phyloP scores from a whole-genome alignment of 202 grass and related monocot species.

The Bolboschoenoplectus hybrid region DNA sequence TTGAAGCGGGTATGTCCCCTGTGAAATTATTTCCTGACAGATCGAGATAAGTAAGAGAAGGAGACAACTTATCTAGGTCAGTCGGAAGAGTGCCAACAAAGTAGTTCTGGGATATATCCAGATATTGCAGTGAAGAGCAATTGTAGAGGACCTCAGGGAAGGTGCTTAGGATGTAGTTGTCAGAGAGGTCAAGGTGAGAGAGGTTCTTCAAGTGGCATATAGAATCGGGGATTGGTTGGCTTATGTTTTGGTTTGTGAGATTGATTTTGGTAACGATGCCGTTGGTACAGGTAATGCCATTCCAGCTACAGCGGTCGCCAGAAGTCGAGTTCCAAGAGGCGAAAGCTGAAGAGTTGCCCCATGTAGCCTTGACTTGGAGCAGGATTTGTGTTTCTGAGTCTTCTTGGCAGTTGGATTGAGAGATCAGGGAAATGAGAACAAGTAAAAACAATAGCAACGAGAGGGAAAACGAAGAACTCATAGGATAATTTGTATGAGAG shows the following conservation, averaged over 20 bases:
- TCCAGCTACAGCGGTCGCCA: conserved; percentile 40
- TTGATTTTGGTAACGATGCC: conserved; percentile 34
- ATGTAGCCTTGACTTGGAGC: conserved; percentile 27
- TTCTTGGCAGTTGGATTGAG: background rate
- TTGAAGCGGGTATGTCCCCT: conserved; percentile 15
- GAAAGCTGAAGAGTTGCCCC: conserved; percentile 44
- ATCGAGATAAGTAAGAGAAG: conserved; percentile 32
- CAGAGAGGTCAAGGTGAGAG: conserved; percentile 52
- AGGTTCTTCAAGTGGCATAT: conserved; percentile 52
- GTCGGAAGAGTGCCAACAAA: conserved; percentile 55
- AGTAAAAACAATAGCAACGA: background rate
- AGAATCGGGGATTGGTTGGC: conserved; percentile 19
- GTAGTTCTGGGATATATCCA: conserved; percentile 65
- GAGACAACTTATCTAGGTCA: conserved; percentile 38
- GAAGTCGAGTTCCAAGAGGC: conserved; percentile 14
- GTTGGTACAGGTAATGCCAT: conserved; percentile 32
- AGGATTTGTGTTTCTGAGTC: conserved; percentile 8
- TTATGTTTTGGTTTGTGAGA: background rate
- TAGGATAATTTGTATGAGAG: background rate
- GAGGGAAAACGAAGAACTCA: background rate
- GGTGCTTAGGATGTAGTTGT: conserved; percentile 46
- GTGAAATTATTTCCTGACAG: conserved; percentile 40
- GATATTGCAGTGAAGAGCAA: conserved; percentile 52
- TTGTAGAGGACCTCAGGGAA: conserved; percentile 60
- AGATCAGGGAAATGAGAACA: background rate